Percentiles rank a stretch among this genome's conserved stretches.
Conservation (phyloP, 106 monocot genomes). For the Phalaenopsis aphrodite region DNA sequence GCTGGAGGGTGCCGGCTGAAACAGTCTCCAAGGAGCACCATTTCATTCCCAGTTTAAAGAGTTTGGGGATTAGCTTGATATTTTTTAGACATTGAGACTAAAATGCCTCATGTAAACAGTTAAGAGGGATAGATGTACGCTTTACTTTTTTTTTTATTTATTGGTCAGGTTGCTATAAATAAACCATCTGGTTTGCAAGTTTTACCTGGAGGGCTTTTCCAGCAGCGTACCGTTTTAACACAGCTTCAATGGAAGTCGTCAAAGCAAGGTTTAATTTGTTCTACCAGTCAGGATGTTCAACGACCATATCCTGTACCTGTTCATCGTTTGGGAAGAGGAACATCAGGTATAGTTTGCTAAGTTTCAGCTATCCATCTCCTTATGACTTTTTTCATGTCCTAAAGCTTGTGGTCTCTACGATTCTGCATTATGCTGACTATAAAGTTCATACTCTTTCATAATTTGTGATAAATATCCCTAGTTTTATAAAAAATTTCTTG, state of each 20-base stretch:
- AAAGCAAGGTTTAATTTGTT: slow-evolving; percentile 14
- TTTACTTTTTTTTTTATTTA: neutral
- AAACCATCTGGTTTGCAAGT: slow-evolving; percentile 97
- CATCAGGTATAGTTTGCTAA: slow-evolving; percentile 55
- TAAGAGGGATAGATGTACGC: too few relatives aligned
- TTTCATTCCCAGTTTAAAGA: too few relatives aligned
- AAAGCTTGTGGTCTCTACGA: neutral
- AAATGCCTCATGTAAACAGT: too few relatives aligned
- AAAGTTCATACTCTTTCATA: neutral
- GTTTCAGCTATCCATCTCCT: neutral
- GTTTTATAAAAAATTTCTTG: too few relatives aligned
- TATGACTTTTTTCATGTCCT: neutral
- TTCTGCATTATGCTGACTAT: neutral
- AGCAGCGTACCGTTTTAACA: slow-evolving; percentile 81
- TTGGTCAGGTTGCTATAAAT: slow-evolving; percentile 61
- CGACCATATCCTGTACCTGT: slow-evolving; percentile 59
- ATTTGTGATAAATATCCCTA: too few relatives aligned
- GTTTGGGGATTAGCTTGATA: too few relatives aligned
- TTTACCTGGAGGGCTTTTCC: slow-evolving; percentile 92
- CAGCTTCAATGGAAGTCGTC: slow-evolving; percentile 71
- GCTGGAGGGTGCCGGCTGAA: too few relatives aligned
- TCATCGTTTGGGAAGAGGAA: slow-evolving; percentile 91
- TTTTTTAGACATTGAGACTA: too few relatives aligned
- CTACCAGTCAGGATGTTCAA: slow-evolving; percentile 1
- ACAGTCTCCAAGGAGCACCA: too few relatives aligned